phyloP scores from a whole-genome alignment of 2,329 filamentous ascomycete species.

The Trichoderma sp. region DNA sequence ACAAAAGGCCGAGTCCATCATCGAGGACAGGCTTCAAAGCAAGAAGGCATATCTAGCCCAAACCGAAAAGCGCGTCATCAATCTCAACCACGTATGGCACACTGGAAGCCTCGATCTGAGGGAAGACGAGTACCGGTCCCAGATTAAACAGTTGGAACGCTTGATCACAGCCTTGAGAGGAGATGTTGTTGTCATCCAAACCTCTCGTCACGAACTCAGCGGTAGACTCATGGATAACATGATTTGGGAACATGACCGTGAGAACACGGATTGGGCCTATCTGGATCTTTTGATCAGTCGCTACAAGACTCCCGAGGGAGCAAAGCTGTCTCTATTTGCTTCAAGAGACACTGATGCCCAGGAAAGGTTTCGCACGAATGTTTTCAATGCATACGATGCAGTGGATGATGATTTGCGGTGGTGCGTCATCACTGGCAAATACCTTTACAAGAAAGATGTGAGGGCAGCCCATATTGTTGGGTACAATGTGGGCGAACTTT shows the following conservation, averaged over 20 bases:
- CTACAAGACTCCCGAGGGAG: neutral
- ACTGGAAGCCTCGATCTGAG: neutral
- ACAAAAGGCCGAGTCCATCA: neutral
- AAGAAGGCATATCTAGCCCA: neutral
- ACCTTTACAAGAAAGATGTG: too few species aligned
- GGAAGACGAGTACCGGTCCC: neutral
- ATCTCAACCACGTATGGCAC: neutral
- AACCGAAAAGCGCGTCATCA: neutral
- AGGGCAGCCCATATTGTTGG: neutral
- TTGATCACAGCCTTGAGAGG: neutral
- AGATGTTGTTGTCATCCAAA: neutral
- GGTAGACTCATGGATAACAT: neutral
- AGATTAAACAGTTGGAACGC: neutral
- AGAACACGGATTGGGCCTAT: neutral
- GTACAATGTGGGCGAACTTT: neutral
- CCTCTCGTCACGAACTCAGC: neutral
- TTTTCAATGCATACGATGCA: neutral
- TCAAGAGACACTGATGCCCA: rapidly evolving
- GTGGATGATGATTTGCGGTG: rapidly evolving
- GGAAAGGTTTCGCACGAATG: neutral
- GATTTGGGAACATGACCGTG: neutral
- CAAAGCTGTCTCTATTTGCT: neutral
- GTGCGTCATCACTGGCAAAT: neutral
- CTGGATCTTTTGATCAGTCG: neutral
- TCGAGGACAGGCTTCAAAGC: neutral